Conservation (phyloP, 805 yeast genomes). For the Wickerhamiella parazyma region DNA sequence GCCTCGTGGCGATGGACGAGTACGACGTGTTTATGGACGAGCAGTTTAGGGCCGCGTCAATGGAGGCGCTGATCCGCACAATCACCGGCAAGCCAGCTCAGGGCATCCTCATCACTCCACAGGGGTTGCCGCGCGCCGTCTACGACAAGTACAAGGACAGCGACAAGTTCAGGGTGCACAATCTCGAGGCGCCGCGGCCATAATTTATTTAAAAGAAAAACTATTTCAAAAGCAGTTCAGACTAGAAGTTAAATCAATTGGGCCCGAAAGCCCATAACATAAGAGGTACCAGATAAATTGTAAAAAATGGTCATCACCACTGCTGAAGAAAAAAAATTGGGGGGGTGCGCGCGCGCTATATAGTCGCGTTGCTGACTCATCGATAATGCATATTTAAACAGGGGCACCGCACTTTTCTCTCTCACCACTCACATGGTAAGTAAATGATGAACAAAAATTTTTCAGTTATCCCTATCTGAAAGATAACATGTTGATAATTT, state of each 20-base stretch:
- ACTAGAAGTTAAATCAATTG: conserved; percentile 7
- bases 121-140: conserved; percentile 22
- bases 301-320: conserved; percentile 7
- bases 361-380: background rate
- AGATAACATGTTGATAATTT: conserved; percentile 9
- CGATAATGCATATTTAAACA: background rate
- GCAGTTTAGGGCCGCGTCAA: conserved; percentile 68
- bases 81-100: conserved; percentile 58
- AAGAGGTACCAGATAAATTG: conserved; percentile 9
- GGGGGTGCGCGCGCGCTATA: background rate
- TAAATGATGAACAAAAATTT: conserved; percentile 10
- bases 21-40: conserved; percentile 96
- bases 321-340: conserved; percentile 2
- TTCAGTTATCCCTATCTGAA: conserved; percentile 11
- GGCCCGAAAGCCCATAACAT: conserved; percentile 8
- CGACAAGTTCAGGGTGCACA: conserved; percentile 2
- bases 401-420: too few relatives aligned
- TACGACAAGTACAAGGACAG: conserved; percentile 2
- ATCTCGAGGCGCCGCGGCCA: conserved; percentile 3
- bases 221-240: conserved; percentile 3
- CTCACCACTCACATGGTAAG: background rate
- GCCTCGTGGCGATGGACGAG: conserved; percentile 84
- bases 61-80: conserved; percentile 57
- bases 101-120: conserved; percentile 88
- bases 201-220: background rate